Percentiles rank a stretch among this genome's conserved stretches.
phyloP scores from a whole-genome alignment of 2,329 filamentous ascomycete species.

The Aspergillus ruber region DNA sequence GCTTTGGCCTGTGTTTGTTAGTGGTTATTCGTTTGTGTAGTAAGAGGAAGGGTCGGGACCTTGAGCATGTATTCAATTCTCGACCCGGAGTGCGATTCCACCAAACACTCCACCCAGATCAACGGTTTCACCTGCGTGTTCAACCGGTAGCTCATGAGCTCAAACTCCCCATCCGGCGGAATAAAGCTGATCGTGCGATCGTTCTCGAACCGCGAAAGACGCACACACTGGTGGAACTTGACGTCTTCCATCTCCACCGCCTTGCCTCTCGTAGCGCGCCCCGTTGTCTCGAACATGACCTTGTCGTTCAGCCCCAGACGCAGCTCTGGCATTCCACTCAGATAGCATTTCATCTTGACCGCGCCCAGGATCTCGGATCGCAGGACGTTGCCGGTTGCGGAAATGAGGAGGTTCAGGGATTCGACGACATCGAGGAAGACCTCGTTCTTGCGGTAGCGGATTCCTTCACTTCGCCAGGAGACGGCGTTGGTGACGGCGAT shows the following conservation, averaged over 20 bases:
- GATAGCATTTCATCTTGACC: slow-evolving; percentile 99
- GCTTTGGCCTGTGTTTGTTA: slow-evolving; percentile 60
- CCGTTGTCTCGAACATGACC: slow-evolving; percentile 98
- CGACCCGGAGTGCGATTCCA: slow-evolving; percentile 90
- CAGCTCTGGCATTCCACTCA: slow-evolving; percentile 96
- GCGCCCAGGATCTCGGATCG: slow-evolving; percentile 94
- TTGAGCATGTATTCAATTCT: slow-evolving; percentile 99
- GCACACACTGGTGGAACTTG: slow-evolving; percentile 98
- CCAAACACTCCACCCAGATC: slow-evolving; percentile 97
- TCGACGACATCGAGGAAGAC: slow-evolving; percentile 98
- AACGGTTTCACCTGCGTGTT: slow-evolving; percentile 98
- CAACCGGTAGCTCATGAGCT: slow-evolving; percentile 97
- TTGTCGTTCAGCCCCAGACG: slow-evolving; percentile 95
- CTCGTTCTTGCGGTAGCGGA: slow-evolving; percentile 98
- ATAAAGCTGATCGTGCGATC: slow-evolving; percentile 99
- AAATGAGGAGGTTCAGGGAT: slow-evolving; percentile 91
- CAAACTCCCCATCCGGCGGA: slow-evolving; percentile 95
- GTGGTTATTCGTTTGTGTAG: background rate
- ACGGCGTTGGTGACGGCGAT: slow-evolving; percentile 98
- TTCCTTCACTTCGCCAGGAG: slow-evolving; percentile 95
- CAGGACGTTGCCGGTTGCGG: slow-evolving; percentile 87
- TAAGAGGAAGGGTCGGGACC: slow-evolving; percentile 27
- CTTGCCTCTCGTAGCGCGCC: slow-evolving; percentile 87
- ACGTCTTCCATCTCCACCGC: slow-evolving; percentile 99
- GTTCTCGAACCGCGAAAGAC: slow-evolving; percentile 93